Percentiles rank a stretch among this genome's conserved stretches.
These are phyloP conservation scores for Neopestalotiopsis sp. DNA, from an alignment of 2,329 filamentous ascomycete species.

Conservation along the genomic window DNA sequence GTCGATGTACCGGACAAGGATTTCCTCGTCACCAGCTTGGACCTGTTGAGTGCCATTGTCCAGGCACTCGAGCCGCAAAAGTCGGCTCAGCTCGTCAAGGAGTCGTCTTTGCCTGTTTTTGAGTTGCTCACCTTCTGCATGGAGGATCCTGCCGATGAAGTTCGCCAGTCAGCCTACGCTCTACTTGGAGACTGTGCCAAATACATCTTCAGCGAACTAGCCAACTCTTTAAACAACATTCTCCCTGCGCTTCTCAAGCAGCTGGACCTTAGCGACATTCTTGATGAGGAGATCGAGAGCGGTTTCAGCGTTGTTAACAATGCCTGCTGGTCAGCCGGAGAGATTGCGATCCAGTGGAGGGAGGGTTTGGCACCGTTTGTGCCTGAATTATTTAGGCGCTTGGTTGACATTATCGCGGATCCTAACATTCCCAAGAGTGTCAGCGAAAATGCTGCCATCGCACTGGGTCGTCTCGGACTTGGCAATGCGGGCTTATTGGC, in stretches of 20 bases:
- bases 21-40: constrained; percentile 93
- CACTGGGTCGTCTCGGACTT: constrained; percentile 85
- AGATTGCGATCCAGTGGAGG: constrained; percentile 83
- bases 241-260: constrained; percentile 86
- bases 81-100: constrained; percentile 77
- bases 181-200: constrained; percentile 93
- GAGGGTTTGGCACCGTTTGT: constrained; percentile 79
- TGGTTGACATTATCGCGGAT: constrained; percentile 84
- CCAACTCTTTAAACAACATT: constrained; percentile 73
- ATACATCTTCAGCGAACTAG: constrained; percentile 84
- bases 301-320: constrained; percentile 97
- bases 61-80: constrained; percentile 81
- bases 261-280: constrained; percentile 78
- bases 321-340: constrained; percentile 94
- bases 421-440: constrained; percentile 85
- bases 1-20: constrained; percentile 91
- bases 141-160: constrained; percentile 89
- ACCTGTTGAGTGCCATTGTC: constrained; percentile 90
- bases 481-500: constrained; percentile 79
- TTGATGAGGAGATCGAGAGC: constrained; percentile 81
- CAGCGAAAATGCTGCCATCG: constrained; percentile 92
- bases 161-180: constrained; percentile 94
- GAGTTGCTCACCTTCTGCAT: constrained; percentile 90
- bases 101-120: constrained; percentile 83
- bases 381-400: constrained; percentile 75